Base-by-base conservation (phyloP, 805 yeast species). In the Kodamaea lidongshanica region DNA sequence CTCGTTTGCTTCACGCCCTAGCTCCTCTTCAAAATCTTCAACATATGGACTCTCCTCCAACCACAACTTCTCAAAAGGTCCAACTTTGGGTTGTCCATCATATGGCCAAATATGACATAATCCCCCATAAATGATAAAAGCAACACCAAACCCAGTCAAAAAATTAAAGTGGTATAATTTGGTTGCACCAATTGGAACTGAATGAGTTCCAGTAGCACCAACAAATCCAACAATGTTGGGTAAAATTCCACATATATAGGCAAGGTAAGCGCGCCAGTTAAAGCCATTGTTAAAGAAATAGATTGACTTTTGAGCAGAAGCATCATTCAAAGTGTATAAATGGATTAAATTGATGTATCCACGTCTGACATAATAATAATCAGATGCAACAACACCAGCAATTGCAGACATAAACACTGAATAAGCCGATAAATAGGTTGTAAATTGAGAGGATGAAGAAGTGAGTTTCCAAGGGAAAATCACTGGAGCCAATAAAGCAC, bases 181-280 rank as follows among this genome's bases (percentile, higher is more conserved):
- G 35, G 75, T 72, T 7, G 95, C 95, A 19, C 89, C 94, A 28
- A 62, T 61, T 16, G 95, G 94, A n/a, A 85, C 94, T 6, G 28
- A 34, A 37, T 65, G 69, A 11, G 77, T 71, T 21, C 79, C 83
- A 16, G 84, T 76, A 7, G 87, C 86, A 40, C 94, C 86, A 5
- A 79, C 89, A 45, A 86, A 86, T 2, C 96, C 96, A 12, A 81
- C 82, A 48, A 87, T 78, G 47, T 85, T 86, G 27, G 94, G 92
- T 19, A 76, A 61, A 37, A 87, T 78, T 34, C 95, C 95, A 42
- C 78, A 68, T 41, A 86, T 52, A 52, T 86, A 86, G 1, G 95
- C 92, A 19, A 68, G 74, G 41, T 73, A 77, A 1, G 89, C 95
- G 52, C 94, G 69, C 92, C 94, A 84, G 52, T 85, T 84, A 54